These are phyloP conservation scores for Allium cepa DNA, from an alignment of 106 monocot genomes.

Conservation along the genomic window DNA sequence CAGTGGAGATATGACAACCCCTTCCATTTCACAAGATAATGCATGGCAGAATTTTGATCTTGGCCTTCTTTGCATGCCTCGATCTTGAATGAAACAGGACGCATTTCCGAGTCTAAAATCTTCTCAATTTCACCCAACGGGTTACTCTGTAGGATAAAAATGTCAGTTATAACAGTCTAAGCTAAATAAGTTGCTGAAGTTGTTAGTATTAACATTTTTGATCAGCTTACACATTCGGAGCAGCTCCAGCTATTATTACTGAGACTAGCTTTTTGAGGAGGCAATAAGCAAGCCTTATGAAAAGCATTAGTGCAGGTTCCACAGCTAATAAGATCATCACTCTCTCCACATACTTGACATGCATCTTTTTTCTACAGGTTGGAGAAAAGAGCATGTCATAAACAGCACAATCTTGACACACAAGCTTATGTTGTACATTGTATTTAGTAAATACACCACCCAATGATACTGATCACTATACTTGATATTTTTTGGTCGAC, in stretches of 20 bases:
- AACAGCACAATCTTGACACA: too few relatives aligned
- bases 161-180: not conserved
- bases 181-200: not conserved
- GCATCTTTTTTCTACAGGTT: slow-evolving; percentile 53
- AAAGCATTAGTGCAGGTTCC: slow-evolving; percentile 77
- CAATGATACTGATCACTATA: too few relatives aligned
- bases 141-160: slow-evolving; percentile 41
- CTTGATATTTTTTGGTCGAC: too few relatives aligned
- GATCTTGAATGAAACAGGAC: slow-evolving; percentile 13
- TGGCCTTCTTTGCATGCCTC: slow-evolving; percentile 29
- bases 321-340: slow-evolving; percentile 53
- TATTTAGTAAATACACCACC: too few relatives aligned
- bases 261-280: slow-evolving; percentile 26
- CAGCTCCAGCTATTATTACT: slow-evolving; percentile 64
- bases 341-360: slow-evolving; percentile 68
- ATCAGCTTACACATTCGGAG: slow-evolving; percentile 74
- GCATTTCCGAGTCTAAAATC: slow-evolving; percentile 67
- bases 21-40: slow-evolving; percentile 96
- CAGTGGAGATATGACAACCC: slow-evolving; percentile 84
- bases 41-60: slow-evolving; percentile 35
- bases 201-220: not conserved
- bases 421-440: too few relatives aligned
- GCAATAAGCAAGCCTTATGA: slow-evolving; percentile 61
- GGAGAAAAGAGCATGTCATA: too few relatives aligned
- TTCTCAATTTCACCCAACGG: slow-evolving; percentile 70